phyloP scores from a whole-genome alignment of 345 rosid species.

The Aurinia saxatilis region DNA sequence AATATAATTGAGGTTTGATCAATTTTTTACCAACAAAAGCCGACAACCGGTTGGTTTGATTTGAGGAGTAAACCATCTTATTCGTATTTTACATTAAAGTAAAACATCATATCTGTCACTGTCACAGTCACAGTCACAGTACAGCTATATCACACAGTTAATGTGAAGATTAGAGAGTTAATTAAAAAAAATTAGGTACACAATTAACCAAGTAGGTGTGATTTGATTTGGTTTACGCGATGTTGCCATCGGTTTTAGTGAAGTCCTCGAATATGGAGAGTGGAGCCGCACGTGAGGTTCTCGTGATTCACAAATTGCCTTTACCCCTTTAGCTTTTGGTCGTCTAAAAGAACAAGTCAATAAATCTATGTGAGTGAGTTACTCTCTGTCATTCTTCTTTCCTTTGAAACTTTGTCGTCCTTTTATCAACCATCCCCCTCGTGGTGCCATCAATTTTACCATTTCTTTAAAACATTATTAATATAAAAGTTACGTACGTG shows the following conservation, averaged over 20 bases:
- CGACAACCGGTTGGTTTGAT: conserved; percentile 28
- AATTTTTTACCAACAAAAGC: conserved; percentile 4
- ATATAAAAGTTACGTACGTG: conserved; percentile 10
- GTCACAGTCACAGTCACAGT: too few relatives aligned
- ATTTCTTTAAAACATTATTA: neutral
- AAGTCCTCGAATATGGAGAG: conserved; percentile 37
- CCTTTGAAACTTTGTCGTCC: conserved; percentile 20
- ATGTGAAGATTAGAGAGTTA: neutral
- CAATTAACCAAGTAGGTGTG: conserved; percentile 17
- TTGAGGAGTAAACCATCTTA: neutral
- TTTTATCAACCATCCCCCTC: conserved; percentile 13
- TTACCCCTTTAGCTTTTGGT: conserved; percentile 36
- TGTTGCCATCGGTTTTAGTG: conserved; percentile 23
- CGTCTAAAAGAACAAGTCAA: conserved; percentile 22
- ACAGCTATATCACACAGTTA: conserved; percentile 21
- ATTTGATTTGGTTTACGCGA: conserved; percentile 21
- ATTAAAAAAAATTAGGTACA: conserved; percentile 10
- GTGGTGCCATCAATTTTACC: conserved; percentile 7
- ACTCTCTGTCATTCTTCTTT: conserved; percentile 20
- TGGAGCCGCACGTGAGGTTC: conserved; percentile 84
- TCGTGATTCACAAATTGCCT: conserved; percentile 65
- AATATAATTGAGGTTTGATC: conserved; percentile 8
- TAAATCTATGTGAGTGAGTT: neutral
- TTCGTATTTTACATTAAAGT: neutral
- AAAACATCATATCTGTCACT: neutral